Conservation (phyloP, 352 stramenopile species). For the Pelagophyceae sp. region DNA sequence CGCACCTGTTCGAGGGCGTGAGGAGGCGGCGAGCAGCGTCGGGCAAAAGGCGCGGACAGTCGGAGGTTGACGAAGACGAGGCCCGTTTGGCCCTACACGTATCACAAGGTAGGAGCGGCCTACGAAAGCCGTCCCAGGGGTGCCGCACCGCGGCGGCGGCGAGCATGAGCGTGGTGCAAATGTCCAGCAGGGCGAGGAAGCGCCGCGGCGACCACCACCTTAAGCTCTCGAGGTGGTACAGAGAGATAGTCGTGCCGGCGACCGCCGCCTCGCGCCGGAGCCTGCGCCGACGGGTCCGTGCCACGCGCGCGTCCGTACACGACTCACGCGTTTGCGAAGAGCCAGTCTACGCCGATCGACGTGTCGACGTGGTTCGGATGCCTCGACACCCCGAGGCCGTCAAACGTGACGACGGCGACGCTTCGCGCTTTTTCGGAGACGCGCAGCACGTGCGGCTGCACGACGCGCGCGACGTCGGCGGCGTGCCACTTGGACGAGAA, state of each 20-base stretch:
- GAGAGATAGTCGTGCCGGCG: too few relatives aligned
- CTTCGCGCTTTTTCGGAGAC: not conserved
- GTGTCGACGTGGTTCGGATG: slow-evolving; percentile 71
- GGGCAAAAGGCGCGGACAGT: not conserved
- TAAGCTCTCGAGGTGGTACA: too few relatives aligned
- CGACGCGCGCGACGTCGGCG: not conserved
- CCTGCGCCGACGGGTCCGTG: too few relatives aligned
- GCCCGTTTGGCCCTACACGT: not conserved
- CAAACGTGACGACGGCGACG: slow-evolving; percentile 72
- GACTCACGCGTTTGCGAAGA: slow-evolving; percentile 42
- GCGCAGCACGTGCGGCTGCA: not conserved
- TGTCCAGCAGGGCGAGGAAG: too few relatives aligned
- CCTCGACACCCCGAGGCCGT: slow-evolving; percentile 66
- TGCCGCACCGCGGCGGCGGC: too few relatives aligned
- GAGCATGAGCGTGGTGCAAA: too few relatives aligned
- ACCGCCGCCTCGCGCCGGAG: too few relatives aligned
- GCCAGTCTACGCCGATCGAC: slow-evolving; percentile 47
- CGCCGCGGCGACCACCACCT: too few relatives aligned
- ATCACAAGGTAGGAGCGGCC: not conserved
- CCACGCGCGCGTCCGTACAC: too few relatives aligned
- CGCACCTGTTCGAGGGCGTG: slow-evolving; percentile 51
- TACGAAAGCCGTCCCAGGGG: too few relatives aligned
- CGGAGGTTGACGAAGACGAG: not conserved
- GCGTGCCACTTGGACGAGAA: not conserved
- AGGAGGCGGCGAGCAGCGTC: slow-evolving; percentile 24